Percentiles rank a stretch among this genome's conserved stretches.
Conservation (phyloP, 2,329 filamentous ascomycete species). For the Alternaria ventricosa region DNA sequence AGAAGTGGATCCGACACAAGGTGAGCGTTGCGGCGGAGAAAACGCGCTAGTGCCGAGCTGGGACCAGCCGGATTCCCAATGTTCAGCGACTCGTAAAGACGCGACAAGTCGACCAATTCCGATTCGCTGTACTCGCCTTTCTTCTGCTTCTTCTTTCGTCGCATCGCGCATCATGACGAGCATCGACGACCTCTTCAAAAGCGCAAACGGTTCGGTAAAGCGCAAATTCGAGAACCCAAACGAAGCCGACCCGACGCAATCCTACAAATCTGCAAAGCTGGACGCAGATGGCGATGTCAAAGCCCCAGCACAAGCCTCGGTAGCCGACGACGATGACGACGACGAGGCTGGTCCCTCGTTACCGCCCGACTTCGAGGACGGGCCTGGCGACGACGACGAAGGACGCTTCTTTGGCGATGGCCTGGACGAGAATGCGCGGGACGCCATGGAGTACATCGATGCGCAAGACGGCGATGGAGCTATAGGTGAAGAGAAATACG, state of each 20-base stretch:
- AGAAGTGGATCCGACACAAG: background rate
- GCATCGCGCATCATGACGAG: constrained; percentile 57
- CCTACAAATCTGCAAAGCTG: constrained; percentile 67
- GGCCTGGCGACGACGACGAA: constrained; percentile 74
- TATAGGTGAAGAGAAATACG: constrained; percentile 74
- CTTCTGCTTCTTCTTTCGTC: background rate
- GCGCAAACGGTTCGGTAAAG: constrained; percentile 59
- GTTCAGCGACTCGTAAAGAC: constrained; percentile 2
- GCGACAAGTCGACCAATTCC: constrained; percentile 11
- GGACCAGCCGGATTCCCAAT: constrained; percentile 4
- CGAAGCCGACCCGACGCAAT: constrained; percentile 62
- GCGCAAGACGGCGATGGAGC: constrained; percentile 63
- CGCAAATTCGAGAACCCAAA: constrained; percentile 65
- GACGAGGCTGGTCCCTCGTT: constrained; percentile 61
- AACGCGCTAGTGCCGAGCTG: constrained; percentile 8
- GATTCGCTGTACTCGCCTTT: background rate
- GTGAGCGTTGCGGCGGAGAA: background rate
- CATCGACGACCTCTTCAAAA: constrained; percentile 69
- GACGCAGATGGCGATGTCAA: constrained; percentile 58
- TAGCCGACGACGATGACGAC: constrained; percentile 56
- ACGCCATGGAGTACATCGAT: constrained; percentile 89
- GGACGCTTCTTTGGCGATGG: constrained; percentile 96
- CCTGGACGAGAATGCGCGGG: constrained; percentile 78
- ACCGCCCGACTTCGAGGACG: constrained; percentile 62
- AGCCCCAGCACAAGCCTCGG: constrained; percentile 54